Evolutionary conservation across 2,329 filamentous ascomycete genomes (phyloP).

Genomic region (Apiospora malaysiana): DNA sequence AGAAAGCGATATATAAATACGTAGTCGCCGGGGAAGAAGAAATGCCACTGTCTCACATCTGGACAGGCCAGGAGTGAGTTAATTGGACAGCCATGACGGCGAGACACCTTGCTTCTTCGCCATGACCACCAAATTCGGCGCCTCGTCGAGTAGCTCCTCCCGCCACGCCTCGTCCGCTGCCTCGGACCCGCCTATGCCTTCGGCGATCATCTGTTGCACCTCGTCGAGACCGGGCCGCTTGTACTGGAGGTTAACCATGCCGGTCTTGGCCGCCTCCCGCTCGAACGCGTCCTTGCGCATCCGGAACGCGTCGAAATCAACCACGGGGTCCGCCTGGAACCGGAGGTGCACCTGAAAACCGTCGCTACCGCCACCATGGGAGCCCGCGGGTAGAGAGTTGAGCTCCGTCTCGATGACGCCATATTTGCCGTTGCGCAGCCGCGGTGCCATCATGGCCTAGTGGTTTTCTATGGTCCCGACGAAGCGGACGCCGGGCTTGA

Average conservation of each 20-base stretch:
- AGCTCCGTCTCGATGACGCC: constrained; percentile 19
- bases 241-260: constrained; percentile 17
- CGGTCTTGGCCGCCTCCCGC: constrained; percentile 17
- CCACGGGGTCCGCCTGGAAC: constrained; percentile 12
- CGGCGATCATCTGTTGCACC: constrained; percentile 18
- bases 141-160: constrained; percentile 19
- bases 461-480: constrained; percentile 23
- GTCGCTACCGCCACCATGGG: background rate
- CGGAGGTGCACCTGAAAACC: constrained; percentile 17
- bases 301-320: constrained; percentile 21
- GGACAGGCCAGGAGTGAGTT: background rate
- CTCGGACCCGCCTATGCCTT: constrained; percentile 6
- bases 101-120: constrained; percentile 18
- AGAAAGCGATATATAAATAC: background rate
- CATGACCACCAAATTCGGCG: constrained; percentile 19
- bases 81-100: background rate
- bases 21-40: background rate
- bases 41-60: background rate
- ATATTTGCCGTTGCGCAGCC: constrained; percentile 16
- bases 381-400: background rate
- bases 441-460: constrained; percentile 15
- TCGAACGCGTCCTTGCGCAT: constrained; percentile 21
- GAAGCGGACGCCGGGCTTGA: constrained; percentile 23
- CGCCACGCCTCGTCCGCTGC: constrained; percentile 15
- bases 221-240: constrained; percentile 1